Conservation (phyloP, 768 basidiomycete species). For the Cystobasidium onofrii region DNA sequence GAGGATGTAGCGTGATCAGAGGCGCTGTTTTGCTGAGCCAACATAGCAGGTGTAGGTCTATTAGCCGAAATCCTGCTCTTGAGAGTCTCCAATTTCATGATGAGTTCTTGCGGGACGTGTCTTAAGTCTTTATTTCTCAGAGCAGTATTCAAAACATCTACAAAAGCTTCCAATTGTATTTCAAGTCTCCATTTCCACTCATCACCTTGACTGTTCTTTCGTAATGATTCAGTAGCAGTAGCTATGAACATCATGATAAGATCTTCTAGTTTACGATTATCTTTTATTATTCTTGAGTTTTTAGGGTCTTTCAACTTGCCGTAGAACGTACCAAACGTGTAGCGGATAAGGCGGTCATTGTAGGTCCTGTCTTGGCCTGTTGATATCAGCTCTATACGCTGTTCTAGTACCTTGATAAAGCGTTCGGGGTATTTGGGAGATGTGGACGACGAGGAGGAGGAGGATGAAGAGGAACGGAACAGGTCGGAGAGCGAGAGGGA, state of each 20-base stretch:
- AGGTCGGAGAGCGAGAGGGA: slow-evolving; percentile 25
- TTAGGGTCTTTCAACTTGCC: slow-evolving; percentile 74
- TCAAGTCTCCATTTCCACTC: slow-evolving; percentile 90
- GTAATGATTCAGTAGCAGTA: slow-evolving; percentile 73
- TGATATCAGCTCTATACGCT: slow-evolving; percentile 79
- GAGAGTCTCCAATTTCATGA: slow-evolving; percentile 42
- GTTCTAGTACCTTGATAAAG: slow-evolving; percentile 78
- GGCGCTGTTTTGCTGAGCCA: not conserved
- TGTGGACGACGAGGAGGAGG: not conserved
- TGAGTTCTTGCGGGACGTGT: slow-evolving; percentile 75
- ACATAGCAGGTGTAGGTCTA: not conserved
- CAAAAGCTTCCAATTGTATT: slow-evolving; percentile 80
- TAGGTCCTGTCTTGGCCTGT: slow-evolving; percentile 70
- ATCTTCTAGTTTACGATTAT: slow-evolving; percentile 94
- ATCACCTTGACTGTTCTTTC: slow-evolving; percentile 68
- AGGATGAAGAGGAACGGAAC: slow-evolving; percentile 34
- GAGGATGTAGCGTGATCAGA: not conserved
- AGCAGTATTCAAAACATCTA: slow-evolving; percentile 74
- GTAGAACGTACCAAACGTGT: slow-evolving; percentile 87
- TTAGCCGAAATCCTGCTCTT: slow-evolving; percentile 21
- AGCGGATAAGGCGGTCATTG: slow-evolving; percentile 69
- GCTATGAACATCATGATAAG: slow-evolving; percentile 94
- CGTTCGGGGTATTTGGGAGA: slow-evolving; percentile 74
- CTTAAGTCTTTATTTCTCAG: slow-evolving; percentile 54
- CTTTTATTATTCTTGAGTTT: slow-evolving; percentile 84